Conservation (phyloP, 306 rosid species). For the Prunus padus region DNA sequence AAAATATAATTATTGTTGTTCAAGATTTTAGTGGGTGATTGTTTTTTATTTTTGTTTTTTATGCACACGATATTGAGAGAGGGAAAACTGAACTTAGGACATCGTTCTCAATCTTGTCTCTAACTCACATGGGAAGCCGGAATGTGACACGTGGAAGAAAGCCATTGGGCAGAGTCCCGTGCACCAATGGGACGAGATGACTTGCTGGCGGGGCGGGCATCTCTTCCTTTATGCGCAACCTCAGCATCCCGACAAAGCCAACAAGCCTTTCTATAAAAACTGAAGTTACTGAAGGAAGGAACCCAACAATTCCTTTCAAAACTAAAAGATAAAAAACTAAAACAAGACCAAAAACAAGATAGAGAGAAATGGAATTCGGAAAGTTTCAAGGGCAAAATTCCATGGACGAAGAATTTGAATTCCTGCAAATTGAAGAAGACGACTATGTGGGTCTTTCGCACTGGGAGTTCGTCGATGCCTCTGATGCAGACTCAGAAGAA, state of each 20-base stretch:
- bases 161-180: neutral
- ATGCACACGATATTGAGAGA: too few relatives aligned
- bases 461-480: constrained; percentile 52
- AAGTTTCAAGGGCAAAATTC: constrained; percentile 3
- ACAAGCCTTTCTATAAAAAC: neutral
- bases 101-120: too few relatives aligned
- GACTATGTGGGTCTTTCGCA: constrained; percentile 31
- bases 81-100: too few relatives aligned
- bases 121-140: neutral
- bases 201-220: neutral
- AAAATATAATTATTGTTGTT: too few relatives aligned
- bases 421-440: constrained; percentile 35
- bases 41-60: too few relatives aligned
- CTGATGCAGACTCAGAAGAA: constrained; percentile 30
- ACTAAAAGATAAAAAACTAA: neutral
- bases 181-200: neutral
- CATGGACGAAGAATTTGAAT: constrained; percentile 35
- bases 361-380: neutral
- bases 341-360: neutral
- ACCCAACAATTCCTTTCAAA: too few relatives aligned
- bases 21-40: rapidly evolving
- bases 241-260: neutral
- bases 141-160: neutral
- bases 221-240: neutral
- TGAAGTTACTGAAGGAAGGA: neutral